These are phyloP conservation scores for Apiospora kogelbergensis DNA, from an alignment of 2,329 filamentous ascomycete species.

Conservation along the genomic window DNA sequence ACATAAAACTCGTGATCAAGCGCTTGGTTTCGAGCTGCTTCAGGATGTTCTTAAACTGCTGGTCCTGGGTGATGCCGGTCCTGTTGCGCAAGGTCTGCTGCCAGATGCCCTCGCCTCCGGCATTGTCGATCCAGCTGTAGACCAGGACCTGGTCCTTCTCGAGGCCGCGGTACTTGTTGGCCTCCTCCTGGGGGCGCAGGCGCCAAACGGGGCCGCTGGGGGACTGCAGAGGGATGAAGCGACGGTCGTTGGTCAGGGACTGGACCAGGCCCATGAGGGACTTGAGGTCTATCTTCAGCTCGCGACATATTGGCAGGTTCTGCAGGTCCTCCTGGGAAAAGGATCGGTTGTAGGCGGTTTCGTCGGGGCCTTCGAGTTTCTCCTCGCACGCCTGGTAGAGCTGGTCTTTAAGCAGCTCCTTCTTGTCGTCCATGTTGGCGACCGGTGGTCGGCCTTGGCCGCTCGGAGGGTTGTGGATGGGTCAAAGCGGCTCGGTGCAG, in stretches of 20 bases:
- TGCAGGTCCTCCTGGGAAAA: constrained; percentile 61
- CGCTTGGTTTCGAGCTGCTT: constrained; percentile 81
- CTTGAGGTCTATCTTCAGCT: constrained; percentile 55
- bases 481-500: neutral
- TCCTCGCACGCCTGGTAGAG: constrained; percentile 58
- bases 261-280: constrained; percentile 57
- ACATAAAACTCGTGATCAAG: constrained; percentile 86
- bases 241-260: constrained; percentile 58
- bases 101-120: constrained; percentile 86
- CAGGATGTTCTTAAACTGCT: constrained; percentile 75
- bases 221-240: constrained; percentile 51
- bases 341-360: constrained; percentile 44
- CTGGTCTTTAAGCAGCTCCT: constrained; percentile 49
- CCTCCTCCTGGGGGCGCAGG: constrained; percentile 59
- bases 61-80: constrained; percentile 82
- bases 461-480: neutral
- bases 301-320: constrained; percentile 47
- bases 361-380: constrained; percentile 39
- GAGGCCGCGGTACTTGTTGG: constrained; percentile 51
- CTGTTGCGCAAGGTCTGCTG: constrained; percentile 78
- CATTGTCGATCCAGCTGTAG: constrained; percentile 85
- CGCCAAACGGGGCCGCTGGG: constrained; percentile 53
- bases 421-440: constrained; percentile 29
- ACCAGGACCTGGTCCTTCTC: constrained; percentile 80
- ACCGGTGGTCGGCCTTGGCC: neutral